phyloP scores from a whole-genome alignment of 768 basidiomycete genomes.

The Antrodiella citrinella region DNA sequence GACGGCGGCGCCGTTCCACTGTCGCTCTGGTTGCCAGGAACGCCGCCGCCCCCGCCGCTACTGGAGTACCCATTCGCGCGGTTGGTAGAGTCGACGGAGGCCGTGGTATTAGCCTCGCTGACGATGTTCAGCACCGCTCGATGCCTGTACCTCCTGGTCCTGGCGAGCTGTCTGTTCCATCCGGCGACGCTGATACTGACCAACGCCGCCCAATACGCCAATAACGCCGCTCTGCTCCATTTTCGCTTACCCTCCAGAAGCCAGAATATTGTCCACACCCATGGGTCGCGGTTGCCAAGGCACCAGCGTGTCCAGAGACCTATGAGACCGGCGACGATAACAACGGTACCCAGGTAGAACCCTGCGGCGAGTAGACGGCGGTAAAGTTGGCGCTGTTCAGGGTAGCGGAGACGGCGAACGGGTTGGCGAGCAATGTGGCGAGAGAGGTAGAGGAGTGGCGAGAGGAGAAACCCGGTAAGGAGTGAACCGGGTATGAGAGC shows the following conservation, averaged over 20 bases:
- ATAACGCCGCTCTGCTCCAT: slow-evolving; percentile 73
- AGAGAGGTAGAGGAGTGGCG: slow-evolving; percentile 85
- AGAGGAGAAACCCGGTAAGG: slow-evolving; percentile 89
- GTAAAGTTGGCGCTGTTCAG: slow-evolving; percentile 75
- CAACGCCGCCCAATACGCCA: slow-evolving; percentile 80
- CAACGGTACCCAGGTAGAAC: slow-evolving; percentile 69
- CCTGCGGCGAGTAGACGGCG: slow-evolving; percentile 77
- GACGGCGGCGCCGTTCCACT: slow-evolving; percentile 22
- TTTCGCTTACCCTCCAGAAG: slow-evolving; percentile 63
- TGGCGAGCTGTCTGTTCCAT: slow-evolving; percentile 86
- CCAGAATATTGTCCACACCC: slow-evolving; percentile 78
- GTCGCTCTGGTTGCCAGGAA: slow-evolving; percentile 1
- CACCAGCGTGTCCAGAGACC: slow-evolving; percentile 93
- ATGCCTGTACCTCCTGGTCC: slow-evolving; percentile 61
- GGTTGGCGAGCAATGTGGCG: slow-evolving; percentile 87
- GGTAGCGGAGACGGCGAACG: slow-evolving; percentile 69
- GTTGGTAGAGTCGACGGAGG: slow-evolving; percentile 19
- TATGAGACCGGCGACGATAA: slow-evolving; percentile 76
- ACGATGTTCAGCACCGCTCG: slow-evolving; percentile 29
- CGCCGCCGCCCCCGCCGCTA: slow-evolving; percentile 9
- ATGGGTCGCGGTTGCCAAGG: slow-evolving; percentile 74
- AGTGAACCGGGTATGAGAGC: slow-evolving; percentile 90
- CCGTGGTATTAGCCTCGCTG: slow-evolving; percentile 11
- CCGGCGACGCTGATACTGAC: slow-evolving; percentile 84
- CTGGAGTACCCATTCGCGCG: not conserved